Base-by-base conservation (phyloP, 345 rosid genomes). In the Acer saccharum region DNA sequence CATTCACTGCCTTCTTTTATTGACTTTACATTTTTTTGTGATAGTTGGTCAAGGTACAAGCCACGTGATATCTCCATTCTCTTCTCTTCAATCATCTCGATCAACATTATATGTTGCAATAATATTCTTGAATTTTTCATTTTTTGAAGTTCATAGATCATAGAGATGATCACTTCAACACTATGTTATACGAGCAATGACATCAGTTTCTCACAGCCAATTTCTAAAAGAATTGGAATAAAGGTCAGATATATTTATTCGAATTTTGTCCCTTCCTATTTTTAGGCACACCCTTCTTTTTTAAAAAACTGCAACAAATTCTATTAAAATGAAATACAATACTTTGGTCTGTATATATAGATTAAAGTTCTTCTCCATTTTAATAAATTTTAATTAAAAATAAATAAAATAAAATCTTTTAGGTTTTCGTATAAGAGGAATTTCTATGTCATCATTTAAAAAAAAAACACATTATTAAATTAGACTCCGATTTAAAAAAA, bases 21-120 rank as follows among this genome's bases (percentile, higher is more conserved):
- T 10, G 12, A 41, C 25, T n/a, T 50, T 70, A 11, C 61, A 17
- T 70, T 16, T 0, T 48, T 60, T 70, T 23, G 39, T 23, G 43
- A 4, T 13, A 16, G 39, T 70, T 44, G 21, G 23, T 35, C 2
- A 7, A 50, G 7, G 74, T 35, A 16, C 60, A 70, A 12, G 74
- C 13, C 62, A 70, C 44, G 74, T 70, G 74, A n/a, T 52, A 21
- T 5, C 44, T 52, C 43, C 44, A 13, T 50, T 70, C 41, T 58
- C 60, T 50, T 46, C 25, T 55, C 21, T 80, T 48, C 65, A 11
- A 32, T 64, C 67, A 43, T 52, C 67, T 3, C 27, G 27, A 25
- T 25, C 67, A 54, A 63, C 77, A 72, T 27, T 44, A 14, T 25
- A 29, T 10, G 13, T 46, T 46, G 14, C 50, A 46, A 9, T 46